Conservation (phyloP, 2,329 filamentous ascomycete genomes). For the Pseudogymnoascus sp. region DNA sequence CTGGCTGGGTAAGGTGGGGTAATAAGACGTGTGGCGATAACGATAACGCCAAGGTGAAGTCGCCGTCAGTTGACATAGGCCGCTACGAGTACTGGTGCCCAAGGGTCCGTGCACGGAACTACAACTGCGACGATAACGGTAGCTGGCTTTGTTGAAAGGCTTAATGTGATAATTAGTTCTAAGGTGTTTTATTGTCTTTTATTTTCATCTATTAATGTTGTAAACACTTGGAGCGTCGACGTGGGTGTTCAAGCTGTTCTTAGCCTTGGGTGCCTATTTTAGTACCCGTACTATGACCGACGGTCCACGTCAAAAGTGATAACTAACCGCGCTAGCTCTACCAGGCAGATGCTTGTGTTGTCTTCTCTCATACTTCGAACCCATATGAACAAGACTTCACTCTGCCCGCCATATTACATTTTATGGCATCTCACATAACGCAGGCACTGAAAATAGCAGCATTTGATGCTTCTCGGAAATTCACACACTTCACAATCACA, state of each 20-base stretch:
- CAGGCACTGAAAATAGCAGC: neutral
- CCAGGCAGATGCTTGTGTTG: neutral
- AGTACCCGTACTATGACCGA: neutral
- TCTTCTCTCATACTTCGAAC: neutral
- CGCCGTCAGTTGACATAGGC: neutral
- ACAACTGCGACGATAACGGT: neutral
- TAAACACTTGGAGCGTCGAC: neutral
- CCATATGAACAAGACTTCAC: neutral
- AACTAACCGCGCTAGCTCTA: neutral
- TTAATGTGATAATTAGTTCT: neutral
- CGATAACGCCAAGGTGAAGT: slow-evolving; percentile 5
- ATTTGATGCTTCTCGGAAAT: neutral
- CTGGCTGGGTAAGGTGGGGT: slow-evolving; percentile 7
- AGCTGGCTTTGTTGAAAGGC: neutral
- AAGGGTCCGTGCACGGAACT: neutral
- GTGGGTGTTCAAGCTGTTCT: neutral
- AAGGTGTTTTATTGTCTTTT: neutral
- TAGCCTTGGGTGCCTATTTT: neutral
- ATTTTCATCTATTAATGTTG: neutral
- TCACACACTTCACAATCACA: neutral
- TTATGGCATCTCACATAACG: neutral
- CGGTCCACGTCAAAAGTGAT: neutral
- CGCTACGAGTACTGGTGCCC: neutral
- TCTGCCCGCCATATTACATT: neutral
- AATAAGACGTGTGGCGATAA: neutral